Evolutionary conservation across 164 flowering plant genomes (phyloP).

Genomic region (Tetrastigma voinierianum): DNA sequence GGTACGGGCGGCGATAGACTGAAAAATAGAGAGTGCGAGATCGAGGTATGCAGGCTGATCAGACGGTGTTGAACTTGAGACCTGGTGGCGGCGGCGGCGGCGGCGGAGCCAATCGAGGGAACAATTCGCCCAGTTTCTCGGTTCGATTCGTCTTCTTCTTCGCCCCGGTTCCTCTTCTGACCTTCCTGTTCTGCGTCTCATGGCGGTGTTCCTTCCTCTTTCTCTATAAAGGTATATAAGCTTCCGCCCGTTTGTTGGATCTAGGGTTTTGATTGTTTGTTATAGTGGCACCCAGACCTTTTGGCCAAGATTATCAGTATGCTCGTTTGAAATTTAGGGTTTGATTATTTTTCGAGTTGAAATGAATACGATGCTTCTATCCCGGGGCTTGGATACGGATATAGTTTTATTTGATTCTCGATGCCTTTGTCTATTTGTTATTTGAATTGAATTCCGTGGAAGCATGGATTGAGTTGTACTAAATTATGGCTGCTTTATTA

Average conservation of each 20-base stretch:
- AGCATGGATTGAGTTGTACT: neutral
- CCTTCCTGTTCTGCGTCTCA: slow-evolving; percentile 39
- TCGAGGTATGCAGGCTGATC: slow-evolving; percentile 93
- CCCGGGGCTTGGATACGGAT: too few relatives aligned
- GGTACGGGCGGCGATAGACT: slow-evolving; percentile 15
- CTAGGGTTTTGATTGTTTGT: slow-evolving; percentile 26
- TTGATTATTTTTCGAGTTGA: neutral
- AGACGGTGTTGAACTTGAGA: slow-evolving; percentile 82
- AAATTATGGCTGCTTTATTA: neutral
- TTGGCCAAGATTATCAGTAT: too few relatives aligned
- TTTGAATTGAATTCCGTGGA: neutral
- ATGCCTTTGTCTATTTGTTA: neutral
- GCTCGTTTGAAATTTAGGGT: neutral
- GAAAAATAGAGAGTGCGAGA: slow-evolving; percentile 5
- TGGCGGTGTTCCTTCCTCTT: slow-evolving; percentile 28
- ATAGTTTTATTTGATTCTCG: too few relatives aligned
- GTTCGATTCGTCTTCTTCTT: slow-evolving; percentile 34
- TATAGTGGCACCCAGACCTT: neutral
- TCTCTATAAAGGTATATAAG: slow-evolving; percentile 36
- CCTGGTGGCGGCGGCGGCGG: slow-evolving; percentile 83
- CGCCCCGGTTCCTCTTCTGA: slow-evolving; percentile 31
- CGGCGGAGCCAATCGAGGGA: slow-evolving; percentile 30
- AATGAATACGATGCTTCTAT: neutral
- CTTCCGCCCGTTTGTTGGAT: slow-evolving; percentile 16
- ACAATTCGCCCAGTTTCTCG: slow-evolving; percentile 55